phyloP scores from a whole-genome alignment of 2,329 filamentous ascomycete species.

The Harringtonia lauricola region DNA sequence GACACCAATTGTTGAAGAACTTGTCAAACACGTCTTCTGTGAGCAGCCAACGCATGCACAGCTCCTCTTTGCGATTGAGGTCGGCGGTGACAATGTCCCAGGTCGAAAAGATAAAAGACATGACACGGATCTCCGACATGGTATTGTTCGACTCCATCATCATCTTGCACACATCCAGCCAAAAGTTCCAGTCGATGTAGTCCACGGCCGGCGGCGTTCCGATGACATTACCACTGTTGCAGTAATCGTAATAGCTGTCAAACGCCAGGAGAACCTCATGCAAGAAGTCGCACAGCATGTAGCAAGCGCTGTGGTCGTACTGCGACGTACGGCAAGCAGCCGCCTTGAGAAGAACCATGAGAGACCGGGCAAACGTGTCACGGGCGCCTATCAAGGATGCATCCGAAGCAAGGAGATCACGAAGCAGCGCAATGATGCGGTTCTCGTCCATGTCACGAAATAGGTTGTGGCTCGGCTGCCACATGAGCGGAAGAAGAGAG shows the following conservation, averaged over 20 bases:
- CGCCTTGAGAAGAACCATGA: conserved; percentile 62
- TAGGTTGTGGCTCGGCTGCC: conserved; percentile 49
- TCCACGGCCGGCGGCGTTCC: conserved; percentile 15
- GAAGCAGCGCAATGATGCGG: conserved; percentile 67
- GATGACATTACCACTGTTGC: conserved; percentile 6
- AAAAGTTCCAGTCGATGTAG: conserved; percentile 71
- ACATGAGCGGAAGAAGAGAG: conserved; percentile 37
- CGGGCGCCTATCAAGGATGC: conserved; percentile 33
- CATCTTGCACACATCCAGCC: conserved; percentile 67
- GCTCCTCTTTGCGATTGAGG: conserved; percentile 51
- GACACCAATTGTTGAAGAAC: conserved; percentile 89
- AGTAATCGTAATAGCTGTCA: conserved; percentile 32
- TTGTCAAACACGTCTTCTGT: conserved; percentile 64
- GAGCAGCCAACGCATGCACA: conserved; percentile 69
- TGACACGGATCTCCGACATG: conserved; percentile 76
- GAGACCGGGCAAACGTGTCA: conserved; percentile 65
- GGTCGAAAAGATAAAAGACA: conserved; percentile 68
- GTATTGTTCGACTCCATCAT: conserved; percentile 80
- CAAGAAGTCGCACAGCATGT: conserved; percentile 82
- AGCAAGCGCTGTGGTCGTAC: conserved; percentile 75
- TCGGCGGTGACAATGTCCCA: conserved; percentile 65
- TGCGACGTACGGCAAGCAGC: conserved; percentile 65
- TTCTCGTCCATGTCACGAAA: conserved; percentile 82
- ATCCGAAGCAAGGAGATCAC: conserved; percentile 59
- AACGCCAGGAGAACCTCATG: conserved; percentile 67